Percentiles rank a stretch among this genome's conserved stretches.
Evolutionary conservation across 2,329 filamentous ascomycete species (phyloP).

Genomic region (Parastagonospora nodorum): DNA sequence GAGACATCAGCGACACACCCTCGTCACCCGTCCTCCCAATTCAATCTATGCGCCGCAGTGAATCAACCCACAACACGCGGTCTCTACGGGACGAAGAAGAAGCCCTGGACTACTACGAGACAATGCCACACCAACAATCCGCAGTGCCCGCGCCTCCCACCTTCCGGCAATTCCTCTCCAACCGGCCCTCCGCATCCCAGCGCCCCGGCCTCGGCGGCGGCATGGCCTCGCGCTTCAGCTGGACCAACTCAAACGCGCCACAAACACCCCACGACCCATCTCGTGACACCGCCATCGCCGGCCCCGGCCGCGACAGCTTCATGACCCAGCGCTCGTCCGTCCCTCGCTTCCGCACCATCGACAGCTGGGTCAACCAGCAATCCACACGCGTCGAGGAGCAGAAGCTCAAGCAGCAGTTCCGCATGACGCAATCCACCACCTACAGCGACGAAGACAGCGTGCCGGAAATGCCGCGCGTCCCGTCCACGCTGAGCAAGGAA

Average conservation of each 20-base stretch:
- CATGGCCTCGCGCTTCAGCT: constrained; percentile 44
- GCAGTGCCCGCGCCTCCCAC: constrained; percentile 40
- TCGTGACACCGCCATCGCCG: constrained; percentile 28
- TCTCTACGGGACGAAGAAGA: constrained; percentile 30
- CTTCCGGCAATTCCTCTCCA: constrained; percentile 46
- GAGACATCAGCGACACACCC: constrained; percentile 36
- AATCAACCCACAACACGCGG: constrained; percentile 39
- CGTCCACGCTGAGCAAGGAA: constrained; percentile 29
- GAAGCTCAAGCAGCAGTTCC: constrained; percentile 42
- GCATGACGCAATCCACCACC: constrained; percentile 36
- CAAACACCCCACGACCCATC: constrained; percentile 44
- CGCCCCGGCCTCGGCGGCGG: constrained; percentile 29
- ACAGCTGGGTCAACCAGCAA: constrained; percentile 49
- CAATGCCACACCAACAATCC: constrained; percentile 20
- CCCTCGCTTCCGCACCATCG: constrained; percentile 48
- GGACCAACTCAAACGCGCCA: constrained; percentile 48
- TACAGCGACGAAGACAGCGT: constrained; percentile 27
- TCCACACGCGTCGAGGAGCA: constrained; percentile 44
- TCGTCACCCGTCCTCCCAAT: constrained; percentile 40
- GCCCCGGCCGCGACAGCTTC: constrained; percentile 38
- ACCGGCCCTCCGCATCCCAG: constrained; percentile 40
- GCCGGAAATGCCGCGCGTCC: constrained; percentile 38
- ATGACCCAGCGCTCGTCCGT: constrained; percentile 44
- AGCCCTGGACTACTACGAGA: constrained; percentile 24
- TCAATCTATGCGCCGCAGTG: constrained; percentile 30